A percentile compares a stretch with the other conserved stretches of the same genome.
These are phyloP conservation scores for Brassica balearica DNA, from an alignment of 441 rosid genomes.

Conservation along the genomic window DNA sequence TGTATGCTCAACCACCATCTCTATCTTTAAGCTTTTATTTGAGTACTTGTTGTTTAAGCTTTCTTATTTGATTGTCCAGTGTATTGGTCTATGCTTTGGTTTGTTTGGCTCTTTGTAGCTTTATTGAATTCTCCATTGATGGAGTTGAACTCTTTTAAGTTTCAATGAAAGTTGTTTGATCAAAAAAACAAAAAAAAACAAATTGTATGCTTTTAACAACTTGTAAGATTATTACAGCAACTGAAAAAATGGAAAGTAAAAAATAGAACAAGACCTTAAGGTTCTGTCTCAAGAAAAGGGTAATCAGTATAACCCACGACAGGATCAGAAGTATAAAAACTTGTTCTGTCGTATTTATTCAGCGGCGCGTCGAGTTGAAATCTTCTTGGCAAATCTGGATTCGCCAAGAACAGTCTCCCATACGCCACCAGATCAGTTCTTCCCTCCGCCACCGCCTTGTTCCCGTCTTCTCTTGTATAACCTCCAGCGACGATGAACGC, in stretches of 20 bases:
- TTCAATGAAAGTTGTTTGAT: no score
- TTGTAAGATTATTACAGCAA: background rate
- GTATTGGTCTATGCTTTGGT: no score
- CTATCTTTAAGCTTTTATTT: no score
- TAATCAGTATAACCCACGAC: constrained; percentile 58
- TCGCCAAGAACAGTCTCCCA: constrained; percentile 55
- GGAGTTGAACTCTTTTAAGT: no score
- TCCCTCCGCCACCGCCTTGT: constrained; percentile 45
- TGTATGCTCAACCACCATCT: no score
- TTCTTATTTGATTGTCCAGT: no score
- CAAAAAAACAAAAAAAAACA: no score
- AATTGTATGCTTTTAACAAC: background rate
- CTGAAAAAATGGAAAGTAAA: background rate
- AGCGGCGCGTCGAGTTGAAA: constrained; percentile 48
- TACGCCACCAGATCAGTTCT: constrained; percentile 47
- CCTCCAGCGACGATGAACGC: constrained; percentile 55
- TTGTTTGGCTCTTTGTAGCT: no score
- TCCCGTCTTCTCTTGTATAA: constrained; percentile 52
- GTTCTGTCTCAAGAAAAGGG: constrained; percentile 46
- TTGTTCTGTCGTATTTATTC: constrained; percentile 45
- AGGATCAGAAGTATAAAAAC: constrained; percentile 50
- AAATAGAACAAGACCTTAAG: background rate
- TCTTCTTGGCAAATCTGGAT: constrained; percentile 54
- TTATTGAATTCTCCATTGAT: no score
- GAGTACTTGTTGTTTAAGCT: no score